Base-by-base conservation (phyloP, 768 basidiomycete species). In the Collybia mongolica region DNA sequence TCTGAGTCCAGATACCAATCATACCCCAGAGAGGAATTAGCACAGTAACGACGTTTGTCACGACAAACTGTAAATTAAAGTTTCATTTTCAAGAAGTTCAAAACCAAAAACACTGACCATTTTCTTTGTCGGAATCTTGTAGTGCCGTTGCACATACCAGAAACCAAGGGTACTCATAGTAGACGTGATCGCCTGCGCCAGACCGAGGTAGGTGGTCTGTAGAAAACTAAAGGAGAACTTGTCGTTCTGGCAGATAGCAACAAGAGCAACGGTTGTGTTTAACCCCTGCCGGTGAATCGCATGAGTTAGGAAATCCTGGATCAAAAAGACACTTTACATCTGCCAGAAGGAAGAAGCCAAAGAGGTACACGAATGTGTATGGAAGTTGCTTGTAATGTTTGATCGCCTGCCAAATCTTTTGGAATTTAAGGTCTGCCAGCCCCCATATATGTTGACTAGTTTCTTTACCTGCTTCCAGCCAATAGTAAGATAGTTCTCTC, bases 1-100 rank as follows among this genome's bases (percentile, higher is more conserved):
- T 86, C 6, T 69, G 53, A 0, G 90, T 90, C 89, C 90, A 90
- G 42, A 93, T 82, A 1, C 90, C 89, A 38, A 91, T 73, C 87
- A 89, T 86, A 14, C 88, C 88, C 90, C 90, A 93, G 6, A 91
- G 71, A 1, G 90, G 89, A 45, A 93, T 90, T 37, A 90, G 39
- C 20, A 90, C 77, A 3, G 87, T 87, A 2, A 86, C 80, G 0
- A 88, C 77, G 54, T 88, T 91, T 3, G 88, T 90, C 0, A 88
- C 78, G 14, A 84, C 68, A 58, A 92, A 91, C 87, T 91, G 38
- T 1, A 36, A 20, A 22, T 49, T 22, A 54, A 11, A 44, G 18
- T n/a, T 7, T 40, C 18, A 38, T 14, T 20, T 19, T n/a, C 6
- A 36, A 5, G 9, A 3, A 32, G 17, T 11, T 26, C 12, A 29